Conservation (phyloP, 2,329 filamentous ascomycete species). For the Claviceps paspali region DNA sequence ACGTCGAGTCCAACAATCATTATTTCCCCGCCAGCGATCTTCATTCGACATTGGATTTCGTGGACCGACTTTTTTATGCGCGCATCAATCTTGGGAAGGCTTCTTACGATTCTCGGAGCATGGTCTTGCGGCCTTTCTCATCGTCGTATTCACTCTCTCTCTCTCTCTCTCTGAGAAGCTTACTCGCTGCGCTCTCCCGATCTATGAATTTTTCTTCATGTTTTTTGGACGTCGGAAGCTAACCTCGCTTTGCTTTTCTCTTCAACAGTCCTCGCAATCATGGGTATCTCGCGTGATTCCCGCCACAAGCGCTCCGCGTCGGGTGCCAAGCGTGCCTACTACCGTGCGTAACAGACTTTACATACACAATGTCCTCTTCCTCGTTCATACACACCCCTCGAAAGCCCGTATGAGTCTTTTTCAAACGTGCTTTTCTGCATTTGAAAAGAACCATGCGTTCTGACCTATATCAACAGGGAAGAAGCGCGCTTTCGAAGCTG, state of each 20-base stretch:
- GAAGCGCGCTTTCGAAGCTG: conserved; percentile 99
- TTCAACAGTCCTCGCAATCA: conserved; percentile 70
- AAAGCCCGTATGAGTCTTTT: conserved; percentile 47
- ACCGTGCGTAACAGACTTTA: conserved; percentile 47
- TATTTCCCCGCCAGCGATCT: neutral
- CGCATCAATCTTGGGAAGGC: neutral
- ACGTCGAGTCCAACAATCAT: neutral
- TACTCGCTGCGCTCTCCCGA: neutral
- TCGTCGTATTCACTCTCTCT: neutral
- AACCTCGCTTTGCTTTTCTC: conserved; percentile 11
- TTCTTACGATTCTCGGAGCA: neutral
- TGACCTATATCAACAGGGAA: conserved; percentile 66
- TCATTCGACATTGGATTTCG: neutral
- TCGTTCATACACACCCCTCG: conserved; percentile 21
- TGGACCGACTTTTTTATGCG: too few species aligned
- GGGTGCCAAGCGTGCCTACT: conserved; percentile 92
- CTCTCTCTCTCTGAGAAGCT: neutral
- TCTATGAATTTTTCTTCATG: neutral
- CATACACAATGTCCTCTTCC: conserved; percentile 5
- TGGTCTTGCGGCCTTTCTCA: neutral
- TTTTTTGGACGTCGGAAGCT: conserved; percentile 2
- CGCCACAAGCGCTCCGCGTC: conserved; percentile 99
- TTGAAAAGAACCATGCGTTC: conserved; percentile 44
- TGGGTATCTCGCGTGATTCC: conserved; percentile 99
- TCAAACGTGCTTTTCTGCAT: neutral